Conservation (phyloP, 495 filamentous ascomycete species). For the Xylaria venustula region DNA sequence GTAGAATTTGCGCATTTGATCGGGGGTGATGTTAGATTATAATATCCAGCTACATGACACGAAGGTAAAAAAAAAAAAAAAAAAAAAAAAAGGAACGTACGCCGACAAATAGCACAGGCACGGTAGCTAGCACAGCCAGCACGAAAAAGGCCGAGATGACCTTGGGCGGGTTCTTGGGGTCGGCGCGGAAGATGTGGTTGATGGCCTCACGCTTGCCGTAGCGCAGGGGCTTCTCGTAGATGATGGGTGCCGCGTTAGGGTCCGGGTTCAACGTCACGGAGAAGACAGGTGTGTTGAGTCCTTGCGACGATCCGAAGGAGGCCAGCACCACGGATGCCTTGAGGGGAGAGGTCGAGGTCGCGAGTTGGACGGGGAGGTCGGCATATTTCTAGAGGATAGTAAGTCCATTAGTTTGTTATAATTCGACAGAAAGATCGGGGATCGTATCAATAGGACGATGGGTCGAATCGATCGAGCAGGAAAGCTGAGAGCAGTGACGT, state of each 20-base stretch:
- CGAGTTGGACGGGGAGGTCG: slow-evolving; percentile 84
- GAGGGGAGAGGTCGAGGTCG: slow-evolving; percentile 63
- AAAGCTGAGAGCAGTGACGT: slow-evolving; percentile 34
- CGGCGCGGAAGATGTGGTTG: slow-evolving; percentile 83
- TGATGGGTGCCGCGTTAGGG: slow-evolving; percentile 56
- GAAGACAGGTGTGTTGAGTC: slow-evolving; percentile 69
- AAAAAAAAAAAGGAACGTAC: slow-evolving; percentile 48
- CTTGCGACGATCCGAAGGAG: slow-evolving; percentile 75
- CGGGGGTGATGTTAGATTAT: too few species aligned
- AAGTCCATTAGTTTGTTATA: not conserved
- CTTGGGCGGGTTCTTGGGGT: slow-evolving; percentile 77
- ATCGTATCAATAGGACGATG: not conserved
- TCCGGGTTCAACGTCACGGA: slow-evolving; percentile 55
- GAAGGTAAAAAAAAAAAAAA: not conserved
- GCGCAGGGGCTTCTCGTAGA: slow-evolving; percentile 64
- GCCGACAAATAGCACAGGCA: slow-evolving; percentile 67
- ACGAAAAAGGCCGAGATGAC: slow-evolving; percentile 78
- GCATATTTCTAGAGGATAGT: slow-evolving; percentile 67
- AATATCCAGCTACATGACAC: too few species aligned
- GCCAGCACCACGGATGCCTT: slow-evolving; percentile 77
- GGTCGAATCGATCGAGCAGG: too few species aligned
- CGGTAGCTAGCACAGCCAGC: slow-evolving; percentile 63
- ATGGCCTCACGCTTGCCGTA: slow-evolving; percentile 84
- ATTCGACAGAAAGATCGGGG: not conserved
- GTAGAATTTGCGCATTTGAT: too few species aligned